phyloP scores from a whole-genome alignment of 148 eudicot genomes.

The Cornus controversa region DNA sequence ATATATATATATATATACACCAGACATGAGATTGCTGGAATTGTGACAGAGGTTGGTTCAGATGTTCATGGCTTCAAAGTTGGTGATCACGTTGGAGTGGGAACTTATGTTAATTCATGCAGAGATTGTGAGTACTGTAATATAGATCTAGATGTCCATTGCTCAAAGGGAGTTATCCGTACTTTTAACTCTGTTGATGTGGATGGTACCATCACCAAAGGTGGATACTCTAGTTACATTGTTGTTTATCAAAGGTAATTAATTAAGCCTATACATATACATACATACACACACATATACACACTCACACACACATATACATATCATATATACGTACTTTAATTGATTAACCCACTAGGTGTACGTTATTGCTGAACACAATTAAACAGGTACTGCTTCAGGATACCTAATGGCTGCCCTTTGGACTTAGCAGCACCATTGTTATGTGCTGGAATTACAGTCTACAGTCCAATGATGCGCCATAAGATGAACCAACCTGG shows the following conservation, averaged over 20 bases:
- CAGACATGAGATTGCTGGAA: constrained; percentile 54
- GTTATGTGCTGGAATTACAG: constrained; percentile 28
- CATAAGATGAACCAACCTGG: constrained; percentile 42
- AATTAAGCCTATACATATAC: too few relatives aligned
- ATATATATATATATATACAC: too few relatives aligned
- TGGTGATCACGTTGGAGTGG: constrained; percentile 38
- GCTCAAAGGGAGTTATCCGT: constrained; percentile 18
- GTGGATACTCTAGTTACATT: constrained; percentile 40
- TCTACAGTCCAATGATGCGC: not conserved
- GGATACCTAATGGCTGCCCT: constrained; percentile 38
- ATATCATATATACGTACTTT: too few relatives aligned
- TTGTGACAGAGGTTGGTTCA: constrained; percentile 41
- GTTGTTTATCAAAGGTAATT: constrained; percentile 34
- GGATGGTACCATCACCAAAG: constrained; percentile 37
- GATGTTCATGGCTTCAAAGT: constrained; percentile 39
- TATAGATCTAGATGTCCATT: constrained; percentile 27
- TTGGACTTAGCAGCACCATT: constrained; percentile 45
- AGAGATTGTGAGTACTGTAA: constrained; percentile 35
- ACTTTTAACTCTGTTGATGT: constrained; percentile 19
- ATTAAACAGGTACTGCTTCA: constrained; percentile 24
- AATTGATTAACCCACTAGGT: too few relatives aligned
- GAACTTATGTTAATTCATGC: constrained; percentile 43
- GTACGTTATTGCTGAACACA: not conserved
- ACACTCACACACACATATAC: too few relatives aligned
- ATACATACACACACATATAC: too few relatives aligned